Evolutionary conservation across 306 rosid genomes (phyloP).

Genomic region (Elaeagnus macrophylla): DNA sequence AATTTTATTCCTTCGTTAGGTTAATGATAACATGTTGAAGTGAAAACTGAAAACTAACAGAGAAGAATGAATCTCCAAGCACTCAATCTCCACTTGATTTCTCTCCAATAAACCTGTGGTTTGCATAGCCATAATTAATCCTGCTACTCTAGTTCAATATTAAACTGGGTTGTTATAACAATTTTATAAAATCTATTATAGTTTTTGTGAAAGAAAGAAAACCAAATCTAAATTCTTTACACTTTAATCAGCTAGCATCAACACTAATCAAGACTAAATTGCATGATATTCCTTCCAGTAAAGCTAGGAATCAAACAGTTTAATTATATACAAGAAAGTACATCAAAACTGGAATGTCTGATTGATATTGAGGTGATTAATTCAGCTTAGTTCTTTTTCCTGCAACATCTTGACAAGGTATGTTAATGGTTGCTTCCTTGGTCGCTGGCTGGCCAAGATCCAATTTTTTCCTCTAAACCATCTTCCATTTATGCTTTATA

Average conservation of each 20-base stretch:
- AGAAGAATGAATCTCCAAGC: conserved; percentile 11
- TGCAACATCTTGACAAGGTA: too few species aligned
- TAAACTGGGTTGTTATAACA: background rate
- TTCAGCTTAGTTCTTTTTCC: background rate
- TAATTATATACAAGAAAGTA: background rate
- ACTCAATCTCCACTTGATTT: conserved; percentile 13
- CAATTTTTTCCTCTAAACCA: too few species aligned
- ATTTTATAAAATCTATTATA: background rate
- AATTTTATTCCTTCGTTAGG: too few species aligned
- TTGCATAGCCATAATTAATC: conserved; percentile 14
- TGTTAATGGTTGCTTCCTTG: too few species aligned
- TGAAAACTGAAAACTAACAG: background rate
- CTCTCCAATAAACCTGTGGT: conserved; percentile 37
- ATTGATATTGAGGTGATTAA: background rate
- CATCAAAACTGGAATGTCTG: background rate
- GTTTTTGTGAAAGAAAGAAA: background rate
- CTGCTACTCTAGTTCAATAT: background rate
- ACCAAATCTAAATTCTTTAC: background rate
- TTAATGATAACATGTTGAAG: too few species aligned
- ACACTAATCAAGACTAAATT: background rate
- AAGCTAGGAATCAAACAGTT: conserved; percentile 14
- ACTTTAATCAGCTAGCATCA: conserved; percentile 16
- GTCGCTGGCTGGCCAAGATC: too few species aligned
- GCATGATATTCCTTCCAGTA: conserved; percentile 17
- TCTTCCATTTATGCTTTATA: too few species aligned